These are phyloP conservation scores for Asterophora lycoperdoides DNA, from an alignment of 768 basidiomycete genomes.

Conservation along the genomic window DNA sequence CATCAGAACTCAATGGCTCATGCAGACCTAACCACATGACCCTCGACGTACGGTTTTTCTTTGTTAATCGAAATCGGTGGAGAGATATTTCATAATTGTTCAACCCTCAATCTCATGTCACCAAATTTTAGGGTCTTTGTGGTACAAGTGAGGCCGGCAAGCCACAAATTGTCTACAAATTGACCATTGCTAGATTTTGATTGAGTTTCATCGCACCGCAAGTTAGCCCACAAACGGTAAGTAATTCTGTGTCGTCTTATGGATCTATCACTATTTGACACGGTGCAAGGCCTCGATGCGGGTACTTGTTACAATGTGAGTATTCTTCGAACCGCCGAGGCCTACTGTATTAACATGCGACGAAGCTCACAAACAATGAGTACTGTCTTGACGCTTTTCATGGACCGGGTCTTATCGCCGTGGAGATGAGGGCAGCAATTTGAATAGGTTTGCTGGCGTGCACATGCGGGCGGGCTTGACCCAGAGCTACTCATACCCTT, in stretches of 20 bases:
- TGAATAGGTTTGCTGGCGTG: too few relatives aligned
- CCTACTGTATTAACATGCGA: background rate
- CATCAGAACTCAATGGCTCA: too few relatives aligned
- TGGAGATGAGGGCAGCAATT: background rate
- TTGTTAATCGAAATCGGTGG: background rate
- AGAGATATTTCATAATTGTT: background rate
- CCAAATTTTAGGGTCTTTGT: background rate
- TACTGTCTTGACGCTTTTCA: background rate
- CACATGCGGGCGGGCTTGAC: background rate
- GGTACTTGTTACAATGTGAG: background rate
- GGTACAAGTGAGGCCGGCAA: background rate
- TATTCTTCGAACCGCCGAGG: background rate
- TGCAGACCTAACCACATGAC: too few relatives aligned
- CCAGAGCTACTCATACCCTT: background rate
- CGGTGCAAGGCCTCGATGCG: background rate
- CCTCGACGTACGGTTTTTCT: background rate
- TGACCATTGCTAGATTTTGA: background rate
- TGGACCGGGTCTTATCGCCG: slow-evolving; percentile 1
- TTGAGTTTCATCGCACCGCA: background rate
- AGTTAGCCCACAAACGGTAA: background rate
- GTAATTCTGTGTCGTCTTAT: background rate
- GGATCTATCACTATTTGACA: background rate
- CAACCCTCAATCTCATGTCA: background rate
- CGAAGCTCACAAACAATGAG: background rate
- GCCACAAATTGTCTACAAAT: background rate